These are phyloP conservation scores for Zygotorulaspora mrakii DNA, from an alignment of 1,139 yeast species.

Conservation along the genomic window DNA sequence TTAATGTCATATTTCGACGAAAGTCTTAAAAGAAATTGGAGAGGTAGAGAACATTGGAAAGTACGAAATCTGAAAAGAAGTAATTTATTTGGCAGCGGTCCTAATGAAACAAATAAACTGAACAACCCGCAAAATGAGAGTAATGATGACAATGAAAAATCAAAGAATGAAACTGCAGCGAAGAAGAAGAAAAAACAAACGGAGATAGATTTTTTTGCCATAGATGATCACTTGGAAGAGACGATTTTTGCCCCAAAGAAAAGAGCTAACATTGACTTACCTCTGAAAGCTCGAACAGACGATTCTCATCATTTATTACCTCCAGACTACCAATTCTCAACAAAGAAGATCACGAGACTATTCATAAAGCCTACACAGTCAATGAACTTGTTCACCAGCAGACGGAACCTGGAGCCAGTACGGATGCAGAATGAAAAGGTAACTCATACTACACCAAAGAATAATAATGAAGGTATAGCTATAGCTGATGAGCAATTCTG, in stretches of 20 bases:
- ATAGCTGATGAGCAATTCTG: conserved; percentile 67
- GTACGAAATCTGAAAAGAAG: conserved; percentile 54
- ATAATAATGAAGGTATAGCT: conserved; percentile 18
- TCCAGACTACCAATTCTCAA: conserved; percentile 68
- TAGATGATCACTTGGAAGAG: conserved; percentile 37
- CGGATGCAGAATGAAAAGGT: conserved; percentile 5
- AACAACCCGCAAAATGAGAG: conserved; percentile 15
- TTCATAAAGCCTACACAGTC: conserved; percentile 61
- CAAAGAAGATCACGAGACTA: conserved; percentile 61
- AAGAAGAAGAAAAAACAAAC: conserved; percentile 39
- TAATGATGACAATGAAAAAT: conserved; percentile 29
- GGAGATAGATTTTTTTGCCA: conserved; percentile 51
- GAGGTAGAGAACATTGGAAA: conserved; percentile 95
- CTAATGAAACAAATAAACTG: conserved; percentile 7
- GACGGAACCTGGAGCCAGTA: conserved; percentile 5
- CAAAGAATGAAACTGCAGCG: conserved; percentile 36
- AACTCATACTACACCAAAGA: conserved; percentile 1
- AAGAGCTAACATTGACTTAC: conserved; percentile 41
- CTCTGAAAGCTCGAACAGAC: conserved; percentile 43
- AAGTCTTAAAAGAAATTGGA: conserved; percentile 67
- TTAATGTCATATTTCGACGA: conserved; percentile 79
- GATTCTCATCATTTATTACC: conserved; percentile 56
- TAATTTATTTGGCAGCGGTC: conserved; percentile 18
- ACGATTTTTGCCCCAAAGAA: conserved; percentile 49
- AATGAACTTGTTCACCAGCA: conserved; percentile 36